A percentile compares a stretch with the other conserved stretches of the same genome.
These are phyloP conservation scores for Arabidopsis lyrata DNA, from an alignment of 441 rosid genomes.

Conservation along the genomic window DNA sequence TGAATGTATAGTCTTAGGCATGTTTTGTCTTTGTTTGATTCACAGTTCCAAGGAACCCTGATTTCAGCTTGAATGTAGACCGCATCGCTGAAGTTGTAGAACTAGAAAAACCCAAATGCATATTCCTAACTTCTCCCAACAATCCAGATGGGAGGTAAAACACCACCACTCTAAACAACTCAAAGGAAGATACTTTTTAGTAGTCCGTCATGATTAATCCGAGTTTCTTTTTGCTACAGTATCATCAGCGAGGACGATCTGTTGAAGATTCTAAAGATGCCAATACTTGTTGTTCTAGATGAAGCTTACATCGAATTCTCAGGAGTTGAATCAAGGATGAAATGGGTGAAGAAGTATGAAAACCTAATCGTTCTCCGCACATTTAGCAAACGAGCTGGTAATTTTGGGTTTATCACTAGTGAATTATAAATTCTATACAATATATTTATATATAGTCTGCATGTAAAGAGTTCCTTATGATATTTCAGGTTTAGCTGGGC, in stretches of 20 bases:
- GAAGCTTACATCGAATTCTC: slow-evolving; percentile 97
- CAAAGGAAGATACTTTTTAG: neutral
- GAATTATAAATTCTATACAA: too few relatives aligned
- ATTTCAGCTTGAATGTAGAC: slow-evolving; percentile 85
- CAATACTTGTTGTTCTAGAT: slow-evolving; percentile 90
- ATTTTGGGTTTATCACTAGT: neutral
- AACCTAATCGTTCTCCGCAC: slow-evolving; percentile 92
- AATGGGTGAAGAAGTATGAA: slow-evolving; percentile 93
- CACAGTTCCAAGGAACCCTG: slow-evolving; percentile 84
- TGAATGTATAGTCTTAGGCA: neutral
- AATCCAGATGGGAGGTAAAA: slow-evolving; percentile 96
- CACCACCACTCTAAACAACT: neutral
- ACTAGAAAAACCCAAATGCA: slow-evolving; percentile 85
- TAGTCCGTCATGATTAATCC: slow-evolving; percentile 1
- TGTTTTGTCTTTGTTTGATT: slow-evolving; percentile 23
- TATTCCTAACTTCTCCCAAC: slow-evolving; percentile 96
- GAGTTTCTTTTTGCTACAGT: slow-evolving; percentile 47
- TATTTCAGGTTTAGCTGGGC: slow-evolving; percentile 83
- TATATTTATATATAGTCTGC: neutral
- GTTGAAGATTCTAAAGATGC: slow-evolving; percentile 79
- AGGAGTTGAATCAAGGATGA: slow-evolving; percentile 81
- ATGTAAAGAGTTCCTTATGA: slow-evolving; percentile 10
- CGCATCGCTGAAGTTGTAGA: slow-evolving; percentile 68
- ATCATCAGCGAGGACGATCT: slow-evolving; percentile 84
- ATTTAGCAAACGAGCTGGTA: slow-evolving; percentile 99